These are phyloP conservation scores for Globisporangium perplexum DNA, from an alignment of 352 stramenopile species.

Conservation along the genomic window DNA sequence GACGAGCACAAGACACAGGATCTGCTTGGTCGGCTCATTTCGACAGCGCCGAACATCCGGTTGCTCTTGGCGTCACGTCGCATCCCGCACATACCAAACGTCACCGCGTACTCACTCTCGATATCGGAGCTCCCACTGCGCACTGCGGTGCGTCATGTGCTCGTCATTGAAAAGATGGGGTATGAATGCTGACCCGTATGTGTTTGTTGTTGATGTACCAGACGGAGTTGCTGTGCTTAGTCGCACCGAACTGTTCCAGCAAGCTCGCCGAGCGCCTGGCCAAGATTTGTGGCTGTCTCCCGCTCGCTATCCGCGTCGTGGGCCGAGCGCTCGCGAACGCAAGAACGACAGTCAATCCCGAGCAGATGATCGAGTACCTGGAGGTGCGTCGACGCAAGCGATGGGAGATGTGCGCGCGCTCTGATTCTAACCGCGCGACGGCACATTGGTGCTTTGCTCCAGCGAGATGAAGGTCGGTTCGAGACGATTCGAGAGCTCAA, in stretches of 20 bases:
- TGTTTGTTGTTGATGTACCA: conserved; percentile 14
- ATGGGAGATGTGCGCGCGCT: neutral
- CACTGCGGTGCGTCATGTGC: conserved; percentile 38
- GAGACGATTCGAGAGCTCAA: conserved; percentile 73
- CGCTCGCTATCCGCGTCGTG: conserved; percentile 77
- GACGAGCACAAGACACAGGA: conserved; percentile 70
- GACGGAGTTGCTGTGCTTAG: conserved; percentile 65
- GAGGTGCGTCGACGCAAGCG: conserved; percentile 21
- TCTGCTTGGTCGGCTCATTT: conserved; percentile 63
- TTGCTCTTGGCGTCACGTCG: conserved; percentile 65
- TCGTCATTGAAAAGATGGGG: neutral
- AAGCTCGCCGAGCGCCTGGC: conserved; percentile 58
- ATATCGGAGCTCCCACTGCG: conserved; percentile 65
- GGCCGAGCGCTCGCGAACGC: conserved; percentile 70
- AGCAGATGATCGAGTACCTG: conserved; percentile 80
- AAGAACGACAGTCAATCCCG: conserved; percentile 60
- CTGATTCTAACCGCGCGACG: neutral
- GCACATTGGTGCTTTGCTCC: conserved; percentile 3
- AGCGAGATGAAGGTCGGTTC: conserved; percentile 63
- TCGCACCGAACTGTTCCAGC: conserved; percentile 51
- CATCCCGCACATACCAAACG: conserved; percentile 69
- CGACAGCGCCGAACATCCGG: conserved; percentile 57
- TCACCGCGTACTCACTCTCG: conserved; percentile 73
- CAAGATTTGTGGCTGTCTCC: conserved; percentile 70
- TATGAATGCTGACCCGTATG: neutral